Evolutionary conservation across 2,329 filamentous ascomycete genomes (phyloP).

Genomic region (Spiromastix sp.): DNA sequence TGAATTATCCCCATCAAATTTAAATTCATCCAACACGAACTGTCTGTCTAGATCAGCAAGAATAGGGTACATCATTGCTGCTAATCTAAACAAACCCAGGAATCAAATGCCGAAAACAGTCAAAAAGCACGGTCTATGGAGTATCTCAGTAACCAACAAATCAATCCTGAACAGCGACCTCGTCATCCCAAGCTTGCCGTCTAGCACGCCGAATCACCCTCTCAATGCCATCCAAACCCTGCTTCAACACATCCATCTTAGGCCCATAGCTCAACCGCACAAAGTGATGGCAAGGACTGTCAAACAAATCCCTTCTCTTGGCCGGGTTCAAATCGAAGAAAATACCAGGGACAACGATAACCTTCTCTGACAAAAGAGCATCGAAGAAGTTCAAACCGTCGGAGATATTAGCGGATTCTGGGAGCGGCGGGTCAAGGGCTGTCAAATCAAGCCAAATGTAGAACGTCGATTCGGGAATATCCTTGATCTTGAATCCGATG

Average conservation of each 20-base stretch:
- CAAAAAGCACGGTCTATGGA: no score
- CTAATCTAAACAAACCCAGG: background rate
- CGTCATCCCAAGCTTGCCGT: slow-evolving; percentile 25
- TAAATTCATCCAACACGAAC: no score
- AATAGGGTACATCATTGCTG: no score
- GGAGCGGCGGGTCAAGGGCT: slow-evolving; percentile 40
- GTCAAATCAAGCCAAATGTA: slow-evolving; percentile 70
- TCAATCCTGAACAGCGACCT: slow-evolving; percentile 26
- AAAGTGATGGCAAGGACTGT: slow-evolving; percentile 89
- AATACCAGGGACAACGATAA: slow-evolving; percentile 93
- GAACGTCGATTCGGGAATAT: slow-evolving; percentile 83
- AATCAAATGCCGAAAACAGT: no score
- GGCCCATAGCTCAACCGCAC: slow-evolving; percentile 78
- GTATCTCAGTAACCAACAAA: no score
- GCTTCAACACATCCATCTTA: slow-evolving; percentile 65
- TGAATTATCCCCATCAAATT: no score
- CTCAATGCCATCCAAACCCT: slow-evolving; percentile 76
- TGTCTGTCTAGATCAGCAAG: no score
- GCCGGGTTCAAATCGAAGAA: slow-evolving; percentile 96
- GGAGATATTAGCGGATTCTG: slow-evolving; percentile 58
- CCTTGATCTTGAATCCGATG: slow-evolving; percentile 80
- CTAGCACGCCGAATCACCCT: slow-evolving; percentile 52
- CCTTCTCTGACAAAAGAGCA: slow-evolving; percentile 83
- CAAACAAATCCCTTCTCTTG: slow-evolving; percentile 80
- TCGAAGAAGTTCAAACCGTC: slow-evolving; percentile 97